A percentile compares a stretch with the other conserved stretches of the same genome.
These are phyloP conservation scores for Blepharisma undulans DNA, from an alignment of 169 alveolate genomes.

Conservation along the genomic window DNA sequence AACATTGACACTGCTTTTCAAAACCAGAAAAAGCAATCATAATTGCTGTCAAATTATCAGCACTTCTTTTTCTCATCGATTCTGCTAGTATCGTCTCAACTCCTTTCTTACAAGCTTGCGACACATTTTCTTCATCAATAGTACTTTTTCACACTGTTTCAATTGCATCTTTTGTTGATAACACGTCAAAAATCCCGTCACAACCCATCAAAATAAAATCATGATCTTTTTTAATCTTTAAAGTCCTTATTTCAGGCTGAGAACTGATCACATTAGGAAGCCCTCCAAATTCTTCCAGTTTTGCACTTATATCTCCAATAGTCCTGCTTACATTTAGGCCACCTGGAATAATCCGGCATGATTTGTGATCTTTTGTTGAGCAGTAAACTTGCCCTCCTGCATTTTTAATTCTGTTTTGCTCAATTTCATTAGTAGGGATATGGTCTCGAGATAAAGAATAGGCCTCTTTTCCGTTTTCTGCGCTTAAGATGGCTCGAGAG, in stretches of 20 bases:
- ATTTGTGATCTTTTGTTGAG: slow-evolving; percentile 48
- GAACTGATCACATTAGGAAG: slow-evolving; percentile 74
- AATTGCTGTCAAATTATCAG: slow-evolving; percentile 84
- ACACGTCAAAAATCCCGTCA: slow-evolving; percentile 82
- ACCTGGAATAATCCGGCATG: slow-evolving; percentile 81
- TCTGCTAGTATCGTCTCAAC: slow-evolving; percentile 76
- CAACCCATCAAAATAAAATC: slow-evolving; percentile 76
- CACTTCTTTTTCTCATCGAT: slow-evolving; percentile 69
- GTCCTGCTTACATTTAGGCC: slow-evolving; percentile 74
- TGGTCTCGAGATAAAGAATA: slow-evolving; percentile 75
- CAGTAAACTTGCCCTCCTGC: slow-evolving; percentile 83
- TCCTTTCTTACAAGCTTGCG: slow-evolving; percentile 60
- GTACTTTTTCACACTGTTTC: slow-evolving; percentile 40
- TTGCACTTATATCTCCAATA: slow-evolving; percentile 81
- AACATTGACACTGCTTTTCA: neutral
- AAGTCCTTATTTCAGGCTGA: slow-evolving; percentile 70
- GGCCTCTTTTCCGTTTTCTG: slow-evolving; percentile 39
- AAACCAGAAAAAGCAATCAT: slow-evolving; percentile 62
- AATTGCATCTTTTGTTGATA: neutral
- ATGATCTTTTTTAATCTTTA: slow-evolving; percentile 62
- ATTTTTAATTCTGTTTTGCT: slow-evolving; percentile 66
- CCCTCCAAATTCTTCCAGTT: slow-evolving; percentile 74
- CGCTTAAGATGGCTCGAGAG: slow-evolving; percentile 63
- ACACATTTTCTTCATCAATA: neutral
- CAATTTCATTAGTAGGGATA: slow-evolving; percentile 67